phyloP scores from a whole-genome alignment of 495 filamentous ascomycete genomes.

The Penicillium bovifimosum region DNA sequence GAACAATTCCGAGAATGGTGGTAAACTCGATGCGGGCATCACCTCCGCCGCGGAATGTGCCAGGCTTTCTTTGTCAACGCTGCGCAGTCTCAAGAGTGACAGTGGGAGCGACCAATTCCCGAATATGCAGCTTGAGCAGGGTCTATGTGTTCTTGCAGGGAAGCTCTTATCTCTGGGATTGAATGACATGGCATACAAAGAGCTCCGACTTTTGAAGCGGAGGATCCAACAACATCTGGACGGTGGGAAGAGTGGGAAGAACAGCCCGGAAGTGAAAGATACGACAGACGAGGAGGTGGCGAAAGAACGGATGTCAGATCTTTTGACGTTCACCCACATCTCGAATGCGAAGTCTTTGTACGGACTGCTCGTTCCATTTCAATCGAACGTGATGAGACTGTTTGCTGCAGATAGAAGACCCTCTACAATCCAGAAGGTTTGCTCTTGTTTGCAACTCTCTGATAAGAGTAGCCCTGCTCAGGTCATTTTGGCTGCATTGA shows the following conservation, averaged over 20 bases:
- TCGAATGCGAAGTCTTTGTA: constrained; percentile 32
- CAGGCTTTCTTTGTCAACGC: constrained; percentile 61
- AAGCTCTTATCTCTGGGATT: constrained; percentile 68
- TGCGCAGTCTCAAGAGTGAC: constrained; percentile 55
- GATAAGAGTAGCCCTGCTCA: constrained; percentile 59
- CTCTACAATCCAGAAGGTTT: constrained; percentile 46
- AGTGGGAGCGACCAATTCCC: constrained; percentile 48
- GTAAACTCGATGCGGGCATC: constrained; percentile 29
- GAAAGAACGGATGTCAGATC: constrained; percentile 51
- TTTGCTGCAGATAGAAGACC: constrained; percentile 39
- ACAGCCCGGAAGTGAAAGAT: constrained; percentile 15
- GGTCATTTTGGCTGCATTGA: constrained; percentile 51
- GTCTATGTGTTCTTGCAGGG: constrained; percentile 68
- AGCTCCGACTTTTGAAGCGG: constrained; percentile 63
- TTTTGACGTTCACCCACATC: constrained; percentile 54
- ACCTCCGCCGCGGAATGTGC: constrained; percentile 64
- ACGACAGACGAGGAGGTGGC: constrained; percentile 23
- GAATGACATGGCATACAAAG: constrained; percentile 70
- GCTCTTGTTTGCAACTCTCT: constrained; percentile 38
- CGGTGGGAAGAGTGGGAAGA: constrained; percentile 17
- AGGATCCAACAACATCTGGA: constrained; percentile 47
- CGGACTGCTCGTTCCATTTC: constrained; percentile 35
- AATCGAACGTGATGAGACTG: constrained; percentile 47
- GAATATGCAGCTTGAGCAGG: constrained; percentile 74
- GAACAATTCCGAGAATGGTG: constrained; percentile 29